Evolutionary conservation across 2,329 filamentous ascomycete species (phyloP), one percentile per base, ranked within the genome.

Genomic region (Cyphellophora attinorum): DNA sequence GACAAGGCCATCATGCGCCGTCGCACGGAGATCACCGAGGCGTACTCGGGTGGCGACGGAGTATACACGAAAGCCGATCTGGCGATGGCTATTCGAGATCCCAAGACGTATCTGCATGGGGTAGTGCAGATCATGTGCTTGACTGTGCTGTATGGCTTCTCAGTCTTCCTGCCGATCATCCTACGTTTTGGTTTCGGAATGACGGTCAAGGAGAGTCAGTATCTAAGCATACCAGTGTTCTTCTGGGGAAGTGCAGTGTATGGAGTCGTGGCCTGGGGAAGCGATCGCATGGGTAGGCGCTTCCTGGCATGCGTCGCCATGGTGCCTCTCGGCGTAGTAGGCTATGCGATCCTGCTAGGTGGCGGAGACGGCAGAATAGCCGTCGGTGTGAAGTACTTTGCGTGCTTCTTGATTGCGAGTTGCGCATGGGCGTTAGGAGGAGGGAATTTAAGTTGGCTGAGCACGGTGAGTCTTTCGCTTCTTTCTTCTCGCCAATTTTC

Each of bases 161-260:
- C 61, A 45, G 74, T 68, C 6, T 75, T 76, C 47, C 52, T 74
- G 3, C 73, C 72, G 2, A 64, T 64, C 1, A 75, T 76, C 40
- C 57, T 76, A 29, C 56, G 61, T 27, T 58, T 57, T 12, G 64
- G 72, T 51, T 25, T 25, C 21, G 68, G 68, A 2, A 73, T 70
- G 45, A 51, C 57, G 29, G 60, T 58, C 10, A 52, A 74, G 13
- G 56, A 67, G 44, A 63, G 65, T 8, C 68, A 76, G 37, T 64
- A 68, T 21, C 54, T 75, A 19, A 74, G 69, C 3, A 67, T 75
- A 1, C 72, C 72, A 0, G 68, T 74, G n/a, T 75, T 71, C 43
- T 49, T 71, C 11, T 63, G 64, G 38, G 69, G 66, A 3, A 67
- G 61, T 1, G 38, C 64, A 5, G 48, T 52, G 16, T 74, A 68